A percentile compares a stretch with the other conserved stretches of the same genome.
Evolutionary conservation across 805 yeast genomes (phyloP).

Genomic region (Schwanniomyces occidentalis): DNA sequence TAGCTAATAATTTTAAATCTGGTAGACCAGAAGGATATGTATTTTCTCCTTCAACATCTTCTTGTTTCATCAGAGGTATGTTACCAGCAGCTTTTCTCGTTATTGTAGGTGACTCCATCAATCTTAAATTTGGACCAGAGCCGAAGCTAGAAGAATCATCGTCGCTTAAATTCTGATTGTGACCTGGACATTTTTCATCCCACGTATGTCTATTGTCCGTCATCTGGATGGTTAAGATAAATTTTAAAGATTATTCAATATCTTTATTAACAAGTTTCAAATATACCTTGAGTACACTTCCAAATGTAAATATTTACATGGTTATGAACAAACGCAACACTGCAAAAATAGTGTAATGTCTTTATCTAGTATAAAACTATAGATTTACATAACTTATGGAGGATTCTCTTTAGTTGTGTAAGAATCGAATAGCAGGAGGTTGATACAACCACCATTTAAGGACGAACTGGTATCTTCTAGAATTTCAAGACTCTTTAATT

Average conservation of each 20-base stretch:
- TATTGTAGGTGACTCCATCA: too few relatives aligned
- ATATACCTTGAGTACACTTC: too few relatives aligned
- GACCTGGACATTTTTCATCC: too few relatives aligned
- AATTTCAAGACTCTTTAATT: constrained; percentile 36
- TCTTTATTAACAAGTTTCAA: too few relatives aligned
- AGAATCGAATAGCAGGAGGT: constrained; percentile 42
- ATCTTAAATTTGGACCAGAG: too few relatives aligned
- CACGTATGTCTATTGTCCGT: too few relatives aligned
- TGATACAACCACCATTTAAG: constrained; percentile 34
- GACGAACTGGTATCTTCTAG: constrained; percentile 32
- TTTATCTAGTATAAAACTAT: background rate
- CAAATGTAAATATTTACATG: too few relatives aligned
- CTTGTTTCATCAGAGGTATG: background rate
- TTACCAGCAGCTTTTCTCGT: background rate
- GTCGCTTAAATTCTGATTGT: too few relatives aligned
- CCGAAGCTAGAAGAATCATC: too few relatives aligned
- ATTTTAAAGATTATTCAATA: too few relatives aligned
- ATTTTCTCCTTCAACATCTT: constrained; percentile 1
- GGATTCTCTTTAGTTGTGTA: constrained; percentile 44
- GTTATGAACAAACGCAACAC: background rate
- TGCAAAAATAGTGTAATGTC: too few relatives aligned
- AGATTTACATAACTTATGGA: constrained; percentile 14
- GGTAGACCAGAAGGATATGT: constrained; percentile 6
- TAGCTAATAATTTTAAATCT: constrained; percentile 31
- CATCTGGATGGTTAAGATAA: too few relatives aligned